Base-by-base conservation (phyloP, 2,329 filamentous ascomycete species). In the Xylariaceae sp. region DNA sequence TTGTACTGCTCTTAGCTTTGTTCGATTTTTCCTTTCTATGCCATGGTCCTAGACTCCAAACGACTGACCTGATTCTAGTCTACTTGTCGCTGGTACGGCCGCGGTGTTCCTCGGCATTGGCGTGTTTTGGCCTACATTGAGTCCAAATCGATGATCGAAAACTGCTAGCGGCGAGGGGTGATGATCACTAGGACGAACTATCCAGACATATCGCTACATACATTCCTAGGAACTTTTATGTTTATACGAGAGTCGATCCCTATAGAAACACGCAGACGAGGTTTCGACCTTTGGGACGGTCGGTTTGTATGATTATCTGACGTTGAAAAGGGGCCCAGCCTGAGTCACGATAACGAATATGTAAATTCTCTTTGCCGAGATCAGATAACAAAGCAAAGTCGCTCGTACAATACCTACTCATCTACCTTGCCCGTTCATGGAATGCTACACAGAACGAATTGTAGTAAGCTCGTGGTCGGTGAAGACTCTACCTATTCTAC, bases 31-130 rank as follows among this genome's bases (percentile, higher is more conserved):
- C 5, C 3, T 18, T 40, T 41, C 21, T 16, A 40, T 43, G 18
- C 23, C 23, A 26, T 26, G 23, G 9, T 26, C 4, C 9, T 26
- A 9, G 23, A 23, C 23, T 5, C 9, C 20, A 10, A 37, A 37
- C 3, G 14, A 14, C 56, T 62, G n/a, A 61, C 59, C 47, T 10
- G 44, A 42, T 43, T 43, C 14, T 43, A 63, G 61, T 44, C 48
- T 63, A 19, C 37, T 59, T 54, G 59, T 37, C 9, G 56, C 53
- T 26, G 59, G 58, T 20, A 61, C 59, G n/a, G 61, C 54, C 40
- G 56, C 48, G 23, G 20, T 63, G 7, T 47, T 59, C 37, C 49
- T 63, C 48, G 56, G 61, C 10, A 44, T 61, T 40, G 58, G 61
- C 12, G 18, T 59, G 12, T 50, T 59, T 40, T 61, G 59, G 61